Conservation (phyloP, 148 eudicot species). For the Tetragonia tetragonoides region DNA sequence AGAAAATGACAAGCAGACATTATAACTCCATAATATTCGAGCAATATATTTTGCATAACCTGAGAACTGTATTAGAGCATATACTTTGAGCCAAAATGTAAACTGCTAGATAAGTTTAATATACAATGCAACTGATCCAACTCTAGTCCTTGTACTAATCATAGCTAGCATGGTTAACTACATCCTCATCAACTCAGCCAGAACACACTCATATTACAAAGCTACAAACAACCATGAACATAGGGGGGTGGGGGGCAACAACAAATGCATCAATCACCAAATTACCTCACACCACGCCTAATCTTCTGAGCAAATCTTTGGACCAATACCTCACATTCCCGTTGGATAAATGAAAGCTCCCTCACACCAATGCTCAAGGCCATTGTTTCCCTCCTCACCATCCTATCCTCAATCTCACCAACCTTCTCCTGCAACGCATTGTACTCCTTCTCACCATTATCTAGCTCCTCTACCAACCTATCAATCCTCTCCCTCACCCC, state of each 20-base stretch:
- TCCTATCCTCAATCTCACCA: conserved; percentile 59
- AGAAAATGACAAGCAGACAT: background rate
- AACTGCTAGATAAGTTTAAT: background rate
- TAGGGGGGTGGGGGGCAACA: background rate
- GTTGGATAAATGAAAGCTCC: conserved; percentile 68
- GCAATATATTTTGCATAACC: background rate
- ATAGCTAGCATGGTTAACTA: background rate
- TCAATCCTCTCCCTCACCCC: conserved; percentile 32
- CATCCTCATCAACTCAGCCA: background rate
- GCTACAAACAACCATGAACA: background rate
- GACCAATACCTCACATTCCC: conserved; percentile 64
- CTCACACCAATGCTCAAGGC: conserved; percentile 69
- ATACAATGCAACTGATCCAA: background rate
- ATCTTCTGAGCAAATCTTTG: conserved; percentile 44
- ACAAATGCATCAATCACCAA: conserved; percentile 8
- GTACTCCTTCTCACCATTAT: conserved; percentile 48
- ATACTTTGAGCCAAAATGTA: background rate
- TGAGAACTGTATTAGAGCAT: background rate
- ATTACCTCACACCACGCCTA: conserved; percentile 37
- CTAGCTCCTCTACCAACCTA: conserved; percentile 46
- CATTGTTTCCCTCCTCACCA: conserved; percentile 48
- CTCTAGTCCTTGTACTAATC: conserved; percentile 1
- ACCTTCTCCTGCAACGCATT: conserved; percentile 50
- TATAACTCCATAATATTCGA: background rate
- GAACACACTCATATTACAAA: background rate